Base-by-base conservation (phyloP, 768 basidiomycete genomes). In the Stropharia rugosoannulata region DNA sequence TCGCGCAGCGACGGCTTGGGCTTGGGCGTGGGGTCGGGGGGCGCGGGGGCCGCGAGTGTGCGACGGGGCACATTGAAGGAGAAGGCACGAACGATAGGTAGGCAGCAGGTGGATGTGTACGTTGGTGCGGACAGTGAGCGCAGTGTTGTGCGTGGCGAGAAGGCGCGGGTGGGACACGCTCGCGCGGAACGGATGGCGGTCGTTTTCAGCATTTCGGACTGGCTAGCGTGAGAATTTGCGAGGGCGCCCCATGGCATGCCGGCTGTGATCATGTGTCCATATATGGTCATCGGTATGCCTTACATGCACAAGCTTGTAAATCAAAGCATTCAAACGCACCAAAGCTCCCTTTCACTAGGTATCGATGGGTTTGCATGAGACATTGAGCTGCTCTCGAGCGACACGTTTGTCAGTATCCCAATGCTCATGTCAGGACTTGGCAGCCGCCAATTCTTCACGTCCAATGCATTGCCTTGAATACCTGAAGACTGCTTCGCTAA, bases 1-100 rank as follows among this genome's bases (percentile, higher is more conserved):
- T 96, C 94, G 60, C 82, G 80, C 9, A 80, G 61, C n/a, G 69
- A 65, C 8, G 65, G 67, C 50, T 76, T 77, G 32, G 59, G 40
- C 18, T 9, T 57, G 9, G 51, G 60, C n/a, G 59, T 48, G 37
- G 68, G 59, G 7, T 54, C 49, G 15, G 64, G 50, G 19, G 57
- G 49, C 49, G 32, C 12, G n/a, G 19, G n/a, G 58, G 49, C 29
- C 57, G 57, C 12, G 55, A 38, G 38, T n/a, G 36, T 19, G 13
- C 53, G 50, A 41, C 55, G 58, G 51, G 41, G 62, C 19, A 55
- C 60, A 40, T 65, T 67, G 52, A 63, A 59, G 32, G 69, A 65
- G 43, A 62, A 61, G 19, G 50, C 19, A n/a, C 62, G 58, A 29
- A 56, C 40, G 27, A 49, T 6, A 15, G 46, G 51, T 10, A 15